These are phyloP conservation scores for Aegilops umbellulata DNA, from an alignment of 176 grass and related monocot genomes.

Conservation along the genomic window DNA sequence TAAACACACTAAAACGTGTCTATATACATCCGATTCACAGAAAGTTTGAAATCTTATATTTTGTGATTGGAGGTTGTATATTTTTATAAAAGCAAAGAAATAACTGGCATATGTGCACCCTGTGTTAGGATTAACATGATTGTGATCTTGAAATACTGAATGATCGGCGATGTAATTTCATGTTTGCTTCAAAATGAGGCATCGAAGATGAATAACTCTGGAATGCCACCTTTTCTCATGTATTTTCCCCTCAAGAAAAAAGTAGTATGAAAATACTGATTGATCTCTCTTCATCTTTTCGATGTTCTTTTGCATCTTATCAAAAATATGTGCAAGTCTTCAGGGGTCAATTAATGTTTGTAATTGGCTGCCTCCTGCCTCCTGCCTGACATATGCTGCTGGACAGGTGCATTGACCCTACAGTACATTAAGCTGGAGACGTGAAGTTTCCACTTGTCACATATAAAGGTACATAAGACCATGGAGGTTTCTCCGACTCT, in stretches of 20 bases:
- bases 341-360: neutral
- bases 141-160: neutral
- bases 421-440: neutral
- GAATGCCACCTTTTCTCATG: neutral
- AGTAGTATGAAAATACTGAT: neutral
- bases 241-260: neutral
- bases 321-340: no score
- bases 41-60: no score
- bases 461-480: neutral
- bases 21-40: no score
- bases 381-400: neutral
- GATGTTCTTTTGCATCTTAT: neutral
- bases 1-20: no score
- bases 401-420: neutral
- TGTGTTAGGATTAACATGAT: neutral
- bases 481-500: no score
- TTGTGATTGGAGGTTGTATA: neutral
- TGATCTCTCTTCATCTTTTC: neutral
- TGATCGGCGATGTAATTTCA: constrained; percentile 9
- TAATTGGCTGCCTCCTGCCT: neutral
- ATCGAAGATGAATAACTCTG: neutral
- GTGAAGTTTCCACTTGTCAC: neutral
- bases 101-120: neutral
- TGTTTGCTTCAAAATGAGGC: neutral
- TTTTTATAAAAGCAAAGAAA: neutral